Percentiles rank a stretch among this genome's conserved stretches.
Conservation (phyloP, 352 stramenopile species). For the Phytophthora pinifolia region DNA sequence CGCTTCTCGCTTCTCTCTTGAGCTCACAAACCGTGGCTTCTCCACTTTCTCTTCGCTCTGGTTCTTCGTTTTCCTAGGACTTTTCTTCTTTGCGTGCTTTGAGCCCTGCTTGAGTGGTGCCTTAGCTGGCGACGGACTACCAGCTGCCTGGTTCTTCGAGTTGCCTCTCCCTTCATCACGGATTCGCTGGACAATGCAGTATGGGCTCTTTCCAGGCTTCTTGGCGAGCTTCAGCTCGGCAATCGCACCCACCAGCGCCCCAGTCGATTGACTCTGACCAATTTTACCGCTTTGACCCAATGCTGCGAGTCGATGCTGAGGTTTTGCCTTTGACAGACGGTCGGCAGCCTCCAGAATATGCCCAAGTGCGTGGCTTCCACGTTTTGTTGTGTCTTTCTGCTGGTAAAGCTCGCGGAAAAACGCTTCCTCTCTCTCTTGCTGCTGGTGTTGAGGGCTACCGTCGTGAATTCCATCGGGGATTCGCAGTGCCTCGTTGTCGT, state of each 20-base stretch:
- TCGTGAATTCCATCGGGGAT: conserved; percentile 24
- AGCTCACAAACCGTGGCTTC: conserved; percentile 47
- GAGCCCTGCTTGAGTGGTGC: neutral
- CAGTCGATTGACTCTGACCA: conserved; percentile 39
- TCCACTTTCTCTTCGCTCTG: neutral
- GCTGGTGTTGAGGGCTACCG: conserved; percentile 19
- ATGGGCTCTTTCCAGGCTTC: conserved; percentile 48
- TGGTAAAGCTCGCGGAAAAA: conserved; percentile 77
- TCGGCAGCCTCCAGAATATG: conserved; percentile 73
- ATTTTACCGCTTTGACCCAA: conserved; percentile 37
- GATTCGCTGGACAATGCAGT: conserved; percentile 54
- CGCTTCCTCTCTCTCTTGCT: conserved; percentile 51
- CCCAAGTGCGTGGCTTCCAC: conserved; percentile 50
- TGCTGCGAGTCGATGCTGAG: conserved; percentile 44
- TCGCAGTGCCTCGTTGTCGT: conserved; percentile 32
- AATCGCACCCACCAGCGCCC: conserved; percentile 44
- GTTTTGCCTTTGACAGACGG: conserved; percentile 41
- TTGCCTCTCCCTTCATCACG: conserved; percentile 2
- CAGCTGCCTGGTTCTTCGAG: conserved; percentile 14
- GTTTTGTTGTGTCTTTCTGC: conserved; percentile 44
- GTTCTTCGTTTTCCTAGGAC: conserved; percentile 10
- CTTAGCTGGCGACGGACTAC: conserved; percentile 11
- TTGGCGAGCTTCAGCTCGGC: conserved; percentile 34
- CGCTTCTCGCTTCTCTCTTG: conserved; percentile 47
- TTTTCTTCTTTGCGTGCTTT: conserved; percentile 23